Base-by-base conservation (phyloP, 2,329 filamentous ascomycete genomes). In the Pezicula neosporulosa region DNA sequence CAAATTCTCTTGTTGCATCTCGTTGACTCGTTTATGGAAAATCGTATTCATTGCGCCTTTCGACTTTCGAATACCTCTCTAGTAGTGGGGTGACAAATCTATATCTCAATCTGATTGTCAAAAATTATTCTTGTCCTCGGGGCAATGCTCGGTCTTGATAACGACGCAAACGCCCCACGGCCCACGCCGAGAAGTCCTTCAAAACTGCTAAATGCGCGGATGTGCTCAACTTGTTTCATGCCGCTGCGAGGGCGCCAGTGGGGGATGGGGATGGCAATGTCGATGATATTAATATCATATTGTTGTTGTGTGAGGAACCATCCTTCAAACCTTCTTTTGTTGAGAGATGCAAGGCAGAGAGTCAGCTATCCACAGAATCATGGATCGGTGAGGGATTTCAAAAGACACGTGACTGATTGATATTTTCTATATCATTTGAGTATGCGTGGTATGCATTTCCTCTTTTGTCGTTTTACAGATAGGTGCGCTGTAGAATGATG, bases 121-220 rank as follows among this genome's bases (percentile, higher is more conserved):
- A 37, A 16, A 45, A 9, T 44, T 54, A 57, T 52, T 57, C 57
- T 56, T 54, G 54, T 59, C 46, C 41, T 36, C 54, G 59, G 60
- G 52, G 53, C 54, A 54, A 55, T 60, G 49, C 53, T 61, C 59
- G 59, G 58, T 52, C 58, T 58, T 54, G 55, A 55, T 61, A 54
- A 54, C 44, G 24, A 38, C 50, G 58, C 57, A 53, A 57, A 56
- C 47, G 59, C 55, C 60, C 59, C 60, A 49, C 71, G 72, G 52
- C 42, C 30, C 6, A 44, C 42, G 42, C 42, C 42, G 42, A 44
- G 30, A 33, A 13, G 30, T 33, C 30, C 5, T 33, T 33, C 6
- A 33, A 33, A 33, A 33, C 30, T 33, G 30, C 30, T 13, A 33
- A 21, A 39, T 18, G n/a, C 6, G 37, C 37, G 6, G 19, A 39